Base-by-base conservation (phyloP, 1,139 yeast species). In the Geotrichum cucujoidarum region DNA sequence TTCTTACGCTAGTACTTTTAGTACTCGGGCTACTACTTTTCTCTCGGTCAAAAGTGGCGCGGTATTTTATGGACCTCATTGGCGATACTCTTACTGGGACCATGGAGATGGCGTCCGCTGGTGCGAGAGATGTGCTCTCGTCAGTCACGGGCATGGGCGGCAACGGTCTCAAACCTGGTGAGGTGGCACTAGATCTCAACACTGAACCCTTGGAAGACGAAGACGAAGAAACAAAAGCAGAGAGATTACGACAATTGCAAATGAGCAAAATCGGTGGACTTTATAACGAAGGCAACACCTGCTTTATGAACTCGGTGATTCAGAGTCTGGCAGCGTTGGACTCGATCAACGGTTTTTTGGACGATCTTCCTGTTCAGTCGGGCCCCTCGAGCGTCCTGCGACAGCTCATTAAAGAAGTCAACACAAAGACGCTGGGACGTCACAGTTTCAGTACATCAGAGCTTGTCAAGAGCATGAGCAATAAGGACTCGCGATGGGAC, bases 221-320 rank as follows among this genome's bases (percentile, higher is more conserved):
- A 18, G 53, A 60, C 16, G 45, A 43, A n/a, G 67, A 64, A 46
- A 54, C 53, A 44, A 51, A 53, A 1, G 50, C 54, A 51, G 58
- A 34, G 52, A 55, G 36, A 54, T 17, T 8, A 20, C 40, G 49
- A 18, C 47, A 49, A 24, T 34, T 49, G 8, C 37, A 29, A 20
- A 43, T 40, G 29, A 35, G 48, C 16, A 41, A 76, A 53, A 76
- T 87, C 33, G 96, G 95, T 22, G 97, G 97, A 1, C 72, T 89
- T 38, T 76, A 79, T 53, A 89, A 89, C 64, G 96, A 88, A 56
- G 96, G 96, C 13, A 89, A 89, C 60, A 87, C 95, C 0, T 89
- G 97, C 64, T 89, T 89, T 59, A 88, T 89, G 95, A 89, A 89
- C 65, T 81, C 89, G 18, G 95, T 89, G 1, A 70, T 89, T 33